Conservation (phyloP, 2,329 filamentous ascomycete genomes). For the Colletotrichum acutatum region DNA sequence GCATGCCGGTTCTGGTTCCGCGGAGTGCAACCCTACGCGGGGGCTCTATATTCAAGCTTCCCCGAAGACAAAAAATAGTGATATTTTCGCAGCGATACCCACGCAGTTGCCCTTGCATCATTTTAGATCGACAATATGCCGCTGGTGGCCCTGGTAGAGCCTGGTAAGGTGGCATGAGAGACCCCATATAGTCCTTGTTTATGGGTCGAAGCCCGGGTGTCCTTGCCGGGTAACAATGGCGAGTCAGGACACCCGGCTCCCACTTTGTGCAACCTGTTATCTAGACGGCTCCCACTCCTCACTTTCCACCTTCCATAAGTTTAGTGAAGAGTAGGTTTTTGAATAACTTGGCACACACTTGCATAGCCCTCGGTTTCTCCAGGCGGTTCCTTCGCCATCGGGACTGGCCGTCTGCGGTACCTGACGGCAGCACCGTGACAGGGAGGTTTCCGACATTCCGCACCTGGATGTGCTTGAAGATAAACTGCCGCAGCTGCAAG, state of each 20-base stretch:
- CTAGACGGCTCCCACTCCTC: background rate
- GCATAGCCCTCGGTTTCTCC: background rate
- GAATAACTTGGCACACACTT: background rate
- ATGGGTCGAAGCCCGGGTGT: background rate
- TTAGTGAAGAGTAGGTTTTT: background rate
- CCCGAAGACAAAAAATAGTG: background rate
- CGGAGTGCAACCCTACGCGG: constrained; percentile 7
- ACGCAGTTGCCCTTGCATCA: background rate
- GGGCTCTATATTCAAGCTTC: background rate
- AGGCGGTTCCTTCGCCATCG: background rate
- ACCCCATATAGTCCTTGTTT: background rate
- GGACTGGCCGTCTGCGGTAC: background rate
- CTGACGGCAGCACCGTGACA: background rate
- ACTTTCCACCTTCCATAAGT: background rate
- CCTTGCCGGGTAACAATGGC: background rate
- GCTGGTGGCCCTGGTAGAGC: background rate
- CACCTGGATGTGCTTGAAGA: background rate
- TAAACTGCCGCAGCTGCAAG: background rate
- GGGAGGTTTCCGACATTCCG: too few species aligned
- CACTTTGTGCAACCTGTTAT: background rate
- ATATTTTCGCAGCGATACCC: background rate
- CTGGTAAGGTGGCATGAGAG: background rate
- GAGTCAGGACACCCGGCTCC: background rate
- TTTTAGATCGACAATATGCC: background rate
- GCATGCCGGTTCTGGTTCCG: background rate